Evolutionary conservation across 1,284 basidiomycete species (phyloP).

Genomic region (Trametes polyzona): DNA sequence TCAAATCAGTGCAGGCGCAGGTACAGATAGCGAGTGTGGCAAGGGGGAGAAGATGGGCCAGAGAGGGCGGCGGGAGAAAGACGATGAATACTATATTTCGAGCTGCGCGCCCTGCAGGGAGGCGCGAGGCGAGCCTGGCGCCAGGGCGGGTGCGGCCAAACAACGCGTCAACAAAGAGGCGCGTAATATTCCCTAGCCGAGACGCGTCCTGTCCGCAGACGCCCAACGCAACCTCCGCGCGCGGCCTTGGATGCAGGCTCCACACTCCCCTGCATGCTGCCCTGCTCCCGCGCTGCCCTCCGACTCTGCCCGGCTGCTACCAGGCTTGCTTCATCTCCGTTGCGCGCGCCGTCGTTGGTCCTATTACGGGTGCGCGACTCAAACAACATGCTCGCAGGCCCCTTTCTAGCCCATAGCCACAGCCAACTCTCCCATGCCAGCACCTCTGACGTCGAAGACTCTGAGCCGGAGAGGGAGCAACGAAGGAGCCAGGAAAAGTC

Average conservation of each 20-base stretch:
- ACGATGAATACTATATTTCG: not conserved
- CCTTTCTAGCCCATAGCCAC: slow-evolving; percentile 14
- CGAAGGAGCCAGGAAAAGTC: slow-evolving; percentile 37
- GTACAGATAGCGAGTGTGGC: slow-evolving; percentile 14
- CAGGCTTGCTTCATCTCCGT: not conserved
- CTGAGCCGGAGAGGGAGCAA: slow-evolving; percentile 66
- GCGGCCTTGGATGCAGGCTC: not conserved
- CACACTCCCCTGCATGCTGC: slow-evolving; percentile 12
- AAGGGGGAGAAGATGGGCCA: not conserved
- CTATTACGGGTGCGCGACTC: no score
- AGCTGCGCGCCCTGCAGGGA: not conserved
- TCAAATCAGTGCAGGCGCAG: slow-evolving; percentile 1
- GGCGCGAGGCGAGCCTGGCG: slow-evolving; percentile 11
- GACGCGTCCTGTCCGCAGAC: slow-evolving; percentile 15
- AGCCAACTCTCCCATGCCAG: slow-evolving; percentile 13
- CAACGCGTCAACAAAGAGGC: slow-evolving; percentile 25
- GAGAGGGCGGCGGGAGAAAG: not conserved
- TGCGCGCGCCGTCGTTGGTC: not conserved
- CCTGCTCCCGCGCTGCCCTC: not conserved
- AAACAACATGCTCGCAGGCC: slow-evolving; percentile 4
- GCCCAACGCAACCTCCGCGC: not conserved
- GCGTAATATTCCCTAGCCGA: slow-evolving; percentile 12
- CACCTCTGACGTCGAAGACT: slow-evolving; percentile 60
- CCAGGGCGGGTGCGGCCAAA: slow-evolving; percentile 15
- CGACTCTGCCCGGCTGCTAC: not conserved